These are phyloP conservation scores for Nymphaea thermarum DNA, from an alignment of 164 flowering plant species.

Conservation along the genomic window DNA sequence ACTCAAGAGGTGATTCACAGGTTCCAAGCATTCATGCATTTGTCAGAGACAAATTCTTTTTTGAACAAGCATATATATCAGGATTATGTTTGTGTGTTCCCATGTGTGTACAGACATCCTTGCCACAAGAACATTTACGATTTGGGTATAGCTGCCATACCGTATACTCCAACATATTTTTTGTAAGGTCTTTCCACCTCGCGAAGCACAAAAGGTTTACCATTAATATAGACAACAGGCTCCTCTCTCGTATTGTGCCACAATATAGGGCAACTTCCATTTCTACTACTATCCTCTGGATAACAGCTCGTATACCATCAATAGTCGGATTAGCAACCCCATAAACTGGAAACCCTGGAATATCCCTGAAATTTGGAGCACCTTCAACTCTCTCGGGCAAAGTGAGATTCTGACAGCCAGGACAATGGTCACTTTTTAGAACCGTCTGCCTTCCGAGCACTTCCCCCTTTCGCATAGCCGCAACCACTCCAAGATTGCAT, in stretches of 20 bases:
- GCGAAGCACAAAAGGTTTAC: constrained; percentile 96
- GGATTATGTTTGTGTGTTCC: too few species aligned
- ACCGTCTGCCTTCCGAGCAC: constrained; percentile 95
- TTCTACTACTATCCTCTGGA: constrained; percentile 52
- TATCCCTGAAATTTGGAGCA: constrained; percentile 92
- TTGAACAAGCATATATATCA: too few species aligned
- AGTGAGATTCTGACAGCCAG: constrained; percentile 72
- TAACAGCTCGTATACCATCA: constrained; percentile 86
- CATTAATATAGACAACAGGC: constrained; percentile 92
- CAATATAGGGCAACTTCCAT: constrained; percentile 67
- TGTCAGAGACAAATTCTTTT: too few species aligned
- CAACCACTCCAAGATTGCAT: constrained; percentile 77
- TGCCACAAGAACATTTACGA: too few species aligned
- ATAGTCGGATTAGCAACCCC: constrained; percentile 96
- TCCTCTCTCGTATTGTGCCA: constrained; percentile 99
- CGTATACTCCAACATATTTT: constrained; percentile 89
- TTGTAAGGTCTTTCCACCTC: constrained; percentile 96
- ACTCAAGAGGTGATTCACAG: too few species aligned
- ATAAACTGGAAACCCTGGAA: constrained; percentile 96
- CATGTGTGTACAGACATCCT: too few species aligned
- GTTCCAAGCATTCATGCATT: too few species aligned
- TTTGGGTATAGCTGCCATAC: constrained; percentile 19
- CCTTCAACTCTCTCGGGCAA: constrained; percentile 91
- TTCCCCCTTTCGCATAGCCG: constrained; percentile 80
- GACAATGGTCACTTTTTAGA: constrained; percentile 93